phyloP scores from a whole-genome alignment of 1,284 basidiomycete species.

The Ceratobasidium theobromae region DNA sequence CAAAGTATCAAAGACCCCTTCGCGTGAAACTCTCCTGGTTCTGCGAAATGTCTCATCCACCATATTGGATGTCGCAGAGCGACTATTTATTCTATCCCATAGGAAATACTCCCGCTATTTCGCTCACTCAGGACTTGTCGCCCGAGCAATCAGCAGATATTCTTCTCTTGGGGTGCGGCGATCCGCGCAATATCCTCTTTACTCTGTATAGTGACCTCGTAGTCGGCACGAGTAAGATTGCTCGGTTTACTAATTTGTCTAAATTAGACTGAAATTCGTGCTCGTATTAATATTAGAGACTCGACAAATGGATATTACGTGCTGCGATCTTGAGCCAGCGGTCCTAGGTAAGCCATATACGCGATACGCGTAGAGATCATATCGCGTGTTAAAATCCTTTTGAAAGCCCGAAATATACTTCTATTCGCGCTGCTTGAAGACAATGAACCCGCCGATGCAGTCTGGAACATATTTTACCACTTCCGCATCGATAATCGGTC shows the following conservation, averaged over 20 bases:
- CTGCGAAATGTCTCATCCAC: conserved; percentile 21
- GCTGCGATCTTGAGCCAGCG: conserved; percentile 59
- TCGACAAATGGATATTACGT: conserved; percentile 57
- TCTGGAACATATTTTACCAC: conserved; percentile 25
- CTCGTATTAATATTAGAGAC: conserved; percentile 42
- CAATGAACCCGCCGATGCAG: not conserved
- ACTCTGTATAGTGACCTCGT: conserved; percentile 52
- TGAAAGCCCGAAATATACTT: conserved; percentile 15
- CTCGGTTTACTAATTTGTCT: conserved; percentile 41
- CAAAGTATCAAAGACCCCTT: too few species aligned
- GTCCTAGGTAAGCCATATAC: too few species aligned
- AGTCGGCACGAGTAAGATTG: conserved; percentile 36
- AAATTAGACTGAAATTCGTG: not conserved
- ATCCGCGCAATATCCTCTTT: conserved; percentile 57
- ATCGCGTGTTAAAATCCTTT: not conserved
- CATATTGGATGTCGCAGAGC: not conserved
- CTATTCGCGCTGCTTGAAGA: not conserved
- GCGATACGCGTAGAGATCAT: too few species aligned
- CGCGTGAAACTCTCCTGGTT: too few species aligned
- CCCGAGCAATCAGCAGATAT: conserved; percentile 51
- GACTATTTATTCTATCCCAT: conserved; percentile 43
- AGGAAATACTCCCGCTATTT: conserved; percentile 57
- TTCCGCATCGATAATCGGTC: conserved; percentile 4
- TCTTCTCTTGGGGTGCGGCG: conserved; percentile 59
- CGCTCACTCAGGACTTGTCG: conserved; percentile 52